A percentile compares a stretch with the other conserved stretches of the same genome.
phyloP scores from a whole-genome alignment of 2,329 filamentous ascomycete genomes.

The Colletotrichum salicis region DNA sequence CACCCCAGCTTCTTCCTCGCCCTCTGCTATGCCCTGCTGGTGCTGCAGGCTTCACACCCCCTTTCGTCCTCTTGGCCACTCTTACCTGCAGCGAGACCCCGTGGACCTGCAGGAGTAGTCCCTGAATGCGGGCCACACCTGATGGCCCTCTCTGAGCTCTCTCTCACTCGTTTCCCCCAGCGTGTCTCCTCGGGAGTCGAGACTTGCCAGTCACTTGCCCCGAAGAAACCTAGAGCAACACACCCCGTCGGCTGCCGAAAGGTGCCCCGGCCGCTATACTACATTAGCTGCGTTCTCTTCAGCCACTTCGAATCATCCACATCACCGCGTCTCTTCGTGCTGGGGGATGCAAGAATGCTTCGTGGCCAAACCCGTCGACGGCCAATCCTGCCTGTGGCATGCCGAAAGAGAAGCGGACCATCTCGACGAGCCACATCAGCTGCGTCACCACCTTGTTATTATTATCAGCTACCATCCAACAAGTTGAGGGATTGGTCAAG shows the following conservation, averaged over 20 bases:
- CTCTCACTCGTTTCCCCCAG: not conserved
- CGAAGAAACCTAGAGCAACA: constrained; percentile 14
- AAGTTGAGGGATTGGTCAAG: not conserved
- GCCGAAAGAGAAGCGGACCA: not conserved
- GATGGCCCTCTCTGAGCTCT: not conserved
- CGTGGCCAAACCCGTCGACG: not conserved
- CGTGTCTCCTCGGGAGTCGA: not conserved
- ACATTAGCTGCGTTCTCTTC: not conserved
- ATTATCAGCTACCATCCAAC: not conserved
- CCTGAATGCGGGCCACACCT: constrained; percentile 15
- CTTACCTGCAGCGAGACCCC: constrained; percentile 18
- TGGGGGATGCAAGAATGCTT: not conserved
- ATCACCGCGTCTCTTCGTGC: constrained; percentile 4
- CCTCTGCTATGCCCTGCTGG: constrained; percentile 13
- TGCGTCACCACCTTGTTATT: not conserved
- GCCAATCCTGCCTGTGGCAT: not conserved
- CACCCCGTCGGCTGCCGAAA: constrained; percentile 15
- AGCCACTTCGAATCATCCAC: constrained; percentile 18
- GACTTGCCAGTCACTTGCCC: constrained; percentile 14
- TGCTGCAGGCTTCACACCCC: constrained; percentile 20
- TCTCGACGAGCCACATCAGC: not conserved
- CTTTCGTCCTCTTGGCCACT: constrained; percentile 8
- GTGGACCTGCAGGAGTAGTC: constrained; percentile 31
- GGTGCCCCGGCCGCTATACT: constrained; percentile 12
- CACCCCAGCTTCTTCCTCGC: constrained; percentile 12